Conservation (phyloP, 352 stramenopile genomes). For the Phytophthora meadii region DNA sequence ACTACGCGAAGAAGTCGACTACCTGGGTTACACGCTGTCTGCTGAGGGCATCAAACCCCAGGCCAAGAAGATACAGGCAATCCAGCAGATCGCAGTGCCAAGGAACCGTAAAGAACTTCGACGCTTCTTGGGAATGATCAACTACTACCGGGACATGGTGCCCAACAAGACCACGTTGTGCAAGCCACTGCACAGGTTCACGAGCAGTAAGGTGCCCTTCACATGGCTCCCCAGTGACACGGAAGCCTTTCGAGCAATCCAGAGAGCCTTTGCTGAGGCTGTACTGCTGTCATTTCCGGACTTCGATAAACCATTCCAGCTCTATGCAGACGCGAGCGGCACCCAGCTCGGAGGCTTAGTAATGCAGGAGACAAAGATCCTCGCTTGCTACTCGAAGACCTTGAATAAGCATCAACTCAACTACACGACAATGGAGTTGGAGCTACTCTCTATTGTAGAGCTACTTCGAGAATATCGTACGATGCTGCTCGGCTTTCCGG, state of each 20-base stretch:
- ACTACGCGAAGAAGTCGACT: constrained; percentile 1
- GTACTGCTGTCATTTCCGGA: constrained; percentile 12
- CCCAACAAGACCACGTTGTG: constrained; percentile 4
- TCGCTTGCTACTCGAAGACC: constrained; percentile 8
- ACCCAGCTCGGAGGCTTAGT: constrained; percentile 7
- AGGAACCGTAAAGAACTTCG: constrained; percentile 3
- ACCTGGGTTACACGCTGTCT: constrained; percentile 3
- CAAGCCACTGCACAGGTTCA: constrained; percentile 2
- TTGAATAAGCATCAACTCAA: constrained; percentile 5
- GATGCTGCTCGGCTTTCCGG: constrained; percentile 14
- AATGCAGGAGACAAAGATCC: neutral
- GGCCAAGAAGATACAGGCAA: no score
- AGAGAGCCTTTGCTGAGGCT: constrained; percentile 1
- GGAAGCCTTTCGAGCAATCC: constrained; percentile 5
- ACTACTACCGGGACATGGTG: constrained; percentile 19
- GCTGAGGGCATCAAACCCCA: constrained; percentile 12
- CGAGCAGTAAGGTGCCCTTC: neutral
- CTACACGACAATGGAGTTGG: constrained; percentile 18
- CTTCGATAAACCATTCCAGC: constrained; percentile 7
- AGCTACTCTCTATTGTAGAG: constrained; percentile 13
- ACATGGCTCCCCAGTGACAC: constrained; percentile 7
- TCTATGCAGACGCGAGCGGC: constrained; percentile 11
- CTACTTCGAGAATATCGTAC: constrained; percentile 16
- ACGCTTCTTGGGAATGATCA: constrained; percentile 7
- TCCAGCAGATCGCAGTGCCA: neutral